Evolutionary conservation across 257 asterid genomes (phyloP).

Genomic region (Scutellaria baicalensis): DNA sequence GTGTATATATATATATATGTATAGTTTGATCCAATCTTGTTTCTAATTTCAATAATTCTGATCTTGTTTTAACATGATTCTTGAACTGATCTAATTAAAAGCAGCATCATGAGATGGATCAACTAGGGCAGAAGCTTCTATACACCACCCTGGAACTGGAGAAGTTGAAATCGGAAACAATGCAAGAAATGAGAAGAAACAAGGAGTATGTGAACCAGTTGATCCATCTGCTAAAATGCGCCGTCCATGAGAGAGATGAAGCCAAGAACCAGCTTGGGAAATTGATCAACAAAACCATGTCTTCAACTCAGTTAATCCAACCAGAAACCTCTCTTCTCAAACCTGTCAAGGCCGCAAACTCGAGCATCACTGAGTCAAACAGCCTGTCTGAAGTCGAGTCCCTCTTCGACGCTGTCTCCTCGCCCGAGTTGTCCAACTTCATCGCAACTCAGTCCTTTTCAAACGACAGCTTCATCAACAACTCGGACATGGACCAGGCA

Average conservation of each 20-base stretch:
- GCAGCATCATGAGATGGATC: conserved; percentile 27
- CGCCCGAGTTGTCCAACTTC: conserved; percentile 40
- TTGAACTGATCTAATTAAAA: background rate
- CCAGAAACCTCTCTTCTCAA: conserved; percentile 21
- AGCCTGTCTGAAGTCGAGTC: conserved; percentile 49
- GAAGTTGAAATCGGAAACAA: conserved; percentile 26
- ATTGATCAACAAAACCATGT: conserved; percentile 21
- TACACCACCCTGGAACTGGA: conserved; percentile 38
- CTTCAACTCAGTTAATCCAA: background rate
- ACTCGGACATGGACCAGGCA: conserved; percentile 22
- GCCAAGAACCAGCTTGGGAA: conserved; percentile 34
- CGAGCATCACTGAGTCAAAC: conserved; percentile 59
- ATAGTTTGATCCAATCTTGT: no score
- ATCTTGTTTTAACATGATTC: background rate
- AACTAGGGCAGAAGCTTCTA: conserved; percentile 39
- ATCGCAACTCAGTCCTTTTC: background rate
- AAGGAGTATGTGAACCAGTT: conserved; percentile 29
- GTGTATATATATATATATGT: conserved; percentile 21
- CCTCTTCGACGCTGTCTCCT: conserved; percentile 39
- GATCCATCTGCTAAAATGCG: conserved; percentile 26
- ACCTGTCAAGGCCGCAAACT: conserved; percentile 35
- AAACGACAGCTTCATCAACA: background rate
- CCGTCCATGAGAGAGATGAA: conserved; percentile 49
- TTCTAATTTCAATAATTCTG: background rate
- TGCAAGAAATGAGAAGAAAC: conserved; percentile 30